phyloP scores from a whole-genome alignment of 2,329 filamentous ascomycete genomes.

The Nemania sp. region DNA sequence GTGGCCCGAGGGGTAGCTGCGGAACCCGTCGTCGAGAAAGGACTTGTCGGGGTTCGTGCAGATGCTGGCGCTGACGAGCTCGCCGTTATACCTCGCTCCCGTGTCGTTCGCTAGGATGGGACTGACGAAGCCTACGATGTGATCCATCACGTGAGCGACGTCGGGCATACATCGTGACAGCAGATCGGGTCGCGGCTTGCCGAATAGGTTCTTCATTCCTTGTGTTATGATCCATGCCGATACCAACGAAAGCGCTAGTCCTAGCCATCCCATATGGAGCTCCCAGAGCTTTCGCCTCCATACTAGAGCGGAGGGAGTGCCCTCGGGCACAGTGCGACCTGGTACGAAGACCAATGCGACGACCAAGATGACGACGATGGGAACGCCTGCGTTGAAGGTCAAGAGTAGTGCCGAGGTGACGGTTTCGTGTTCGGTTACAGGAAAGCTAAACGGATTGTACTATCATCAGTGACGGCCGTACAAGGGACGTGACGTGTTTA shows the following conservation, averaged over 20 bases:
- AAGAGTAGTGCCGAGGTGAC: constrained; percentile 75
- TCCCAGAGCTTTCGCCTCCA: constrained; percentile 93
- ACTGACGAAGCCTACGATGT: constrained; percentile 66
- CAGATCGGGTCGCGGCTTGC: constrained; percentile 82
- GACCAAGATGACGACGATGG: constrained; percentile 75
- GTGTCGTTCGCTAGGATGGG: constrained; percentile 54
- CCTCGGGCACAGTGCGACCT: constrained; percentile 72
- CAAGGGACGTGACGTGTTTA: not conserved
- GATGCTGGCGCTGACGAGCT: constrained; percentile 80
- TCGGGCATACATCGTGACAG: constrained; percentile 84
- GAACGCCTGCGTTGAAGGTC: constrained; percentile 72
- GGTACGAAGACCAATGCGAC: constrained; percentile 79
- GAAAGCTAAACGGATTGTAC: constrained; percentile 66
- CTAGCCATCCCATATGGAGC: constrained; percentile 86
- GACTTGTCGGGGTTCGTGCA: constrained; percentile 74
- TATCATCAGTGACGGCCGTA: constrained; percentile 1
- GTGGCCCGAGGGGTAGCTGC: constrained; percentile 85
- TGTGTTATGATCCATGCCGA: constrained; percentile 84
- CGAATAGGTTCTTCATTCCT: constrained; percentile 83
- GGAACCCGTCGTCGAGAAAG: constrained; percentile 82
- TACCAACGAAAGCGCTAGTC: constrained; percentile 78
- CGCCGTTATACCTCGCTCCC: constrained; percentile 60
- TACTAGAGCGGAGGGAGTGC: constrained; percentile 72
- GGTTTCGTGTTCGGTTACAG: constrained; percentile 76
- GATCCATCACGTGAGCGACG: constrained; percentile 67